Base-by-base conservation (phyloP, 176 grass and related monocot species). In the Rhynchospora breviuscula region DNA sequence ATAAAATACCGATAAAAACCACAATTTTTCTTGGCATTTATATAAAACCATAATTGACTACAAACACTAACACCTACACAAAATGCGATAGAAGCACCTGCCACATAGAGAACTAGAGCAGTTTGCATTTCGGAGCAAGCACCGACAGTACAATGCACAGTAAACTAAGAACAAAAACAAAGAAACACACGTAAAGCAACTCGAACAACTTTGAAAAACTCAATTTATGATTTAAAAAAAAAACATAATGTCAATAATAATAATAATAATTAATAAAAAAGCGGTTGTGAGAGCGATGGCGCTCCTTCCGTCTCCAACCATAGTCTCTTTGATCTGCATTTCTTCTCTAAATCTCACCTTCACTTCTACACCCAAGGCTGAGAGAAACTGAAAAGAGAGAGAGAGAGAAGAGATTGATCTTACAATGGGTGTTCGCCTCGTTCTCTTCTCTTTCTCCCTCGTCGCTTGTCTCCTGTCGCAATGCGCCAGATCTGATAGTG, bases 401-500 rank as follows among this genome's bases (percentile, higher is more conserved):
- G 53, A 43, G 10, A 67, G 33, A 33, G 79, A 49, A 52, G 79
- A 82, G 59, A 66, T 47, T 48, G 12, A 12, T 47, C 14, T 67
- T 23, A 49, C 1, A 13, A 94, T 94, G 92, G 85, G 58, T 81
- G 86, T 81, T 77, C 86, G 85, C 63, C 58, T 82, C 65, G 82
- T 83, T 51, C 67, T 94, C 22, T 46, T 87, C 62, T 25, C 71
- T 29, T 75, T 84, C 87, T 85, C 87, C 12, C 22, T 79, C 59
- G 51, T 94, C 67, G 61, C 83, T 0, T 84, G 82, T 15, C 85
- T 86, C 17, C 84, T 92, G 15, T 79, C 89, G 80, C 92, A 88
- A 74, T 91, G 87, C 81, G 92, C 85, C 90, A 94, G 89, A 92
- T 94, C 92, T 88, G 92, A 91, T 69, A 79, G 92, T 94, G 78